Evolutionary conservation across 1,139 yeast genomes (phyloP).

Genomic region (Candida labiduridarum): DNA sequence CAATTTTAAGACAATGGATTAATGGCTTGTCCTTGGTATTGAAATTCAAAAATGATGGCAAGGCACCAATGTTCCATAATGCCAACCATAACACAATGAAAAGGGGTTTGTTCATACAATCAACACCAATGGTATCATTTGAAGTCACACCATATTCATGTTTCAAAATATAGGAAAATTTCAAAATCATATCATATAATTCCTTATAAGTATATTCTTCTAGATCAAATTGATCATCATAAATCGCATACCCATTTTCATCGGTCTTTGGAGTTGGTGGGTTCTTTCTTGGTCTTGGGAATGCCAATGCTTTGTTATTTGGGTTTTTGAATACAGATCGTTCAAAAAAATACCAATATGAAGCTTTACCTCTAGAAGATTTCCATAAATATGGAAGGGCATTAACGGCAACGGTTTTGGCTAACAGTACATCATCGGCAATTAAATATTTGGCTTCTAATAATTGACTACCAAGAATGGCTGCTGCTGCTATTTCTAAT

Average conservation of each 20-base stretch:
- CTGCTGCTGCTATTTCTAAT: constrained; percentile 48
- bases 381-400: constrained; percentile 48
- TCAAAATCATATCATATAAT: constrained; percentile 63
- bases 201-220: constrained; percentile 71
- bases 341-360: constrained; percentile 71
- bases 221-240: constrained; percentile 58
- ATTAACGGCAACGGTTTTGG: constrained; percentile 41
- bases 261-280: constrained; percentile 33
- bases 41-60: constrained; percentile 85
- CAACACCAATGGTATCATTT: constrained; percentile 74
- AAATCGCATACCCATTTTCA: constrained; percentile 35
- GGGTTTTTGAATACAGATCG: constrained; percentile 51
- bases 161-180: constrained; percentile 65
- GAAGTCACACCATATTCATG: constrained; percentile 64
- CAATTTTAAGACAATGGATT: constrained; percentile 77
- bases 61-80: constrained; percentile 88
- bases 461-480: constrained; percentile 43
- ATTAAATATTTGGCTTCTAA: constrained; percentile 57
- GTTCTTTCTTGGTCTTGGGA: constrained; percentile 56
- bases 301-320: constrained; percentile 58
- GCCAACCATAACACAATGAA: constrained; percentile 82
- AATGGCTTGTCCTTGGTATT: constrained; percentile 75
- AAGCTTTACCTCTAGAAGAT: constrained; percentile 51
- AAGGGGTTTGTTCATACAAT: constrained; percentile 82
- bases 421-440: constrained; percentile 54